Percentiles rank a stretch among this genome's conserved stretches.
These are phyloP conservation scores for Moringa oleifera DNA, from an alignment of 345 rosid genomes.

Conservation along the genomic window DNA sequence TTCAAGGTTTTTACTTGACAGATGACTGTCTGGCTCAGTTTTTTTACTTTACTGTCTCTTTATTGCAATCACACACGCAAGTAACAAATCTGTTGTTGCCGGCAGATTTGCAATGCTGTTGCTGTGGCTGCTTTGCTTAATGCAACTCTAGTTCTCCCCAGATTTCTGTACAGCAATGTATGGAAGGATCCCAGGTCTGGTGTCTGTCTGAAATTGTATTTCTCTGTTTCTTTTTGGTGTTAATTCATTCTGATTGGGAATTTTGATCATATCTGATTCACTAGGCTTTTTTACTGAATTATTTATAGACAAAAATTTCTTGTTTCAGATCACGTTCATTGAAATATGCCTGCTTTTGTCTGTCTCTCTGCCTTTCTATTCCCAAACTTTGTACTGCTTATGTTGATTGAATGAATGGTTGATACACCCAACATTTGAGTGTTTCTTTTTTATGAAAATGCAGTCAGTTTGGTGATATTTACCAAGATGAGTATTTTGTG, in stretches of 20 bases:
- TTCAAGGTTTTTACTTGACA: neutral
- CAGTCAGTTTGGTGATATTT: slow-evolving; percentile 88
- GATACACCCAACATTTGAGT: neutral
- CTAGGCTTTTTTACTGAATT: too few species aligned
- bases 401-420: neutral
- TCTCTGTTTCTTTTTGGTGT: neutral
- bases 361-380: too few species aligned
- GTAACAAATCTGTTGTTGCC: slow-evolving; percentile 7
- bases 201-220: slow-evolving; percentile 10
- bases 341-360: too few species aligned
- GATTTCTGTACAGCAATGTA: slow-evolving; percentile 92
- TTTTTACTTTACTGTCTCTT: neutral
- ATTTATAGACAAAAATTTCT: too few species aligned
- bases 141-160: slow-evolving; percentile 72
- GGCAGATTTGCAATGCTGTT: slow-evolving; percentile 82
- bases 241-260: too few species aligned
- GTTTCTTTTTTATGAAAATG: slow-evolving; percentile 13
- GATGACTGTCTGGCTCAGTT: neutral
- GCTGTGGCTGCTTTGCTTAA: slow-evolving; percentile 76
- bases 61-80: slow-evolving; percentile 2
- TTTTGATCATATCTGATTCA: too few species aligned
- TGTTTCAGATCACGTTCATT: too few species aligned
- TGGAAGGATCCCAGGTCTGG: slow-evolving; percentile 95
- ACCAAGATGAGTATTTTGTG: slow-evolving; percentile 65
- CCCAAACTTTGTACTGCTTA: too few species aligned